phyloP scores from a whole-genome alignment of 169 alveolate genomes.

The Hepatocystis sp. region DNA sequence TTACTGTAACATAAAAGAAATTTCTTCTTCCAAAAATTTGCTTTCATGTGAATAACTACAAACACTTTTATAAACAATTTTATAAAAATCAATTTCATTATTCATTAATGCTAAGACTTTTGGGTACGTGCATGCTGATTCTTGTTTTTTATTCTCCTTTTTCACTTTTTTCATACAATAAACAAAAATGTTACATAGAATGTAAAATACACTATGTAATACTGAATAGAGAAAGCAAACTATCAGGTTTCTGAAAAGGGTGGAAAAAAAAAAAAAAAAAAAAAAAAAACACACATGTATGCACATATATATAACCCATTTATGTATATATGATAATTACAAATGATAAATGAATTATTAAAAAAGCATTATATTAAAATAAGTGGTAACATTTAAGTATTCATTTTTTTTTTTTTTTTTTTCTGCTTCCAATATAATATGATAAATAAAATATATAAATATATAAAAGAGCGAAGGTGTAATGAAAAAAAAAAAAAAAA shows the following conservation, averaged over 20 bases:
- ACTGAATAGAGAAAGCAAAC: constrained; percentile 57
- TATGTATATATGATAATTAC: background rate
- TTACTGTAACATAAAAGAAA: constrained; percentile 32
- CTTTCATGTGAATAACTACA: constrained; percentile 64
- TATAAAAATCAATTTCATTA: constrained; percentile 64
- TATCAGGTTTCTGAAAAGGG: constrained; percentile 33
- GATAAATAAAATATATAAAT: too few relatives aligned
- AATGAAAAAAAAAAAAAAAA: background rate
- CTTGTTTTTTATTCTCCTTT: constrained; percentile 1
- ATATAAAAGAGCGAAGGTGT: too few relatives aligned
- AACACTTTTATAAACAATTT: constrained; percentile 70
- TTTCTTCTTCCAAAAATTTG: constrained; percentile 40
- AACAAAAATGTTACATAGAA: constrained; percentile 29
- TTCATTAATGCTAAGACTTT: constrained; percentile 23
- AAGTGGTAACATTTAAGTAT: too few relatives aligned
- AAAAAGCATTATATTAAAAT: too few relatives aligned
- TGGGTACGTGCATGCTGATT: constrained; percentile 12
- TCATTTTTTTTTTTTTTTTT: too few relatives aligned
- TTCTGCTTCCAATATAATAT: too few relatives aligned
- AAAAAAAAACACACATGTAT: background rate
- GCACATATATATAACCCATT: background rate
- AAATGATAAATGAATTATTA: too few relatives aligned
- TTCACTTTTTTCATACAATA: constrained; percentile 26
- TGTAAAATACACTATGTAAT: constrained; percentile 62
- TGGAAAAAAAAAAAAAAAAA: background rate